These are phyloP conservation scores for Hypoxylon sp. DNA, from an alignment of 2,329 filamentous ascomycete species.

Conservation along the genomic window DNA sequence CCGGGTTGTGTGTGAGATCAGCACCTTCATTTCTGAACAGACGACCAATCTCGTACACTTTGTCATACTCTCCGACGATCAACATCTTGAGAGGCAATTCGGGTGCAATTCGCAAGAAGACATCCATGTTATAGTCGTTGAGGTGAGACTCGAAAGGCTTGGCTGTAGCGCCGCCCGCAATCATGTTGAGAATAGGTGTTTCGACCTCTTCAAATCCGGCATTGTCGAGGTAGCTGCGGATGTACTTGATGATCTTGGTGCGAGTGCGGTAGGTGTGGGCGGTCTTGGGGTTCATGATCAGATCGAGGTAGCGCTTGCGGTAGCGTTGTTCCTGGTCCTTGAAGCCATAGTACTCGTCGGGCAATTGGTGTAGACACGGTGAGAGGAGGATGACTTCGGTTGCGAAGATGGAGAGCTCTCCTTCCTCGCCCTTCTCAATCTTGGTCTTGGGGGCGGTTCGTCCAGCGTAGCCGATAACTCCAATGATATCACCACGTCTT, in stretches of 20 bases:
- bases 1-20: slow-evolving; percentile 95
- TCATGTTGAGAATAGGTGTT: slow-evolving; percentile 97
- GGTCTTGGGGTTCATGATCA: slow-evolving; percentile 95
- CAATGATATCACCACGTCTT: slow-evolving; percentile 92
- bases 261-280: slow-evolving; percentile 88
- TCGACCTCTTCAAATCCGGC: slow-evolving; percentile 94
- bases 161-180: slow-evolving; percentile 94
- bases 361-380: slow-evolving; percentile 91
- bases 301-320: slow-evolving; percentile 92
- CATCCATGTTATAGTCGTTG: slow-evolving; percentile 94
- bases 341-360: slow-evolving; percentile 92
- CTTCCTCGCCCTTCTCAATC: slow-evolving; percentile 81
- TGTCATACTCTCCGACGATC: slow-evolving; percentile 92
- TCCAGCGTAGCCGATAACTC: slow-evolving; percentile 86
- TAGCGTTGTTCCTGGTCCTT: slow-evolving; percentile 95
- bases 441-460: slow-evolving; percentile 92
- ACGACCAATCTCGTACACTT: slow-evolving; percentile 95
- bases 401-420: slow-evolving; percentile 95
- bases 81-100: slow-evolving; percentile 97
- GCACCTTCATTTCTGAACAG: slow-evolving; percentile 96
- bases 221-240: slow-evolving; percentile 89
- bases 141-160: slow-evolving; percentile 96
- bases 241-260: slow-evolving; percentile 88
- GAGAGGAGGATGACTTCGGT: slow-evolving; percentile 87
- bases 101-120: slow-evolving; percentile 95